Percentiles rank a stretch among this genome's conserved stretches.
These are phyloP conservation scores for Boletus subparvulus DNA, from an alignment of 768 basidiomycete species.

Conservation along the genomic window DNA sequence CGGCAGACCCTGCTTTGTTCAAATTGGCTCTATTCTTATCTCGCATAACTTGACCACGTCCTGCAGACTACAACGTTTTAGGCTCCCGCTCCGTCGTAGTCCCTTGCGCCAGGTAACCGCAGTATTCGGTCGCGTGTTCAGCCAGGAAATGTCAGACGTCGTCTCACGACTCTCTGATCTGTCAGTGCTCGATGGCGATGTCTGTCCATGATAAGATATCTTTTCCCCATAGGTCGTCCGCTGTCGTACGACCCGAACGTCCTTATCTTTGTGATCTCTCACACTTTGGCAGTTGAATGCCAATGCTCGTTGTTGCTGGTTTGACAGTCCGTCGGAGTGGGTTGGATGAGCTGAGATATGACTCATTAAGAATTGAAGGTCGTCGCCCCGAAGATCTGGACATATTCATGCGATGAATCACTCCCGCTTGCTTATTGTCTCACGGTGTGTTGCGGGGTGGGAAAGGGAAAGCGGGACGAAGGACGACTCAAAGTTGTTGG, in stretches of 20 bases:
- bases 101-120: too few species aligned
- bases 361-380: neutral
- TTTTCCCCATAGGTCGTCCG: neutral
- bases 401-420: neutral
- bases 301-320: neutral
- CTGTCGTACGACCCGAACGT: neutral
- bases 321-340: neutral
- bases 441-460: neutral
- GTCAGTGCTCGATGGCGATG: neutral
- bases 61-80: neutral
- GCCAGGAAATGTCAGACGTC: neutral
- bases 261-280: constrained; percentile 7
- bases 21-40: neutral
- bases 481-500: neutral
- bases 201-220: neutral
- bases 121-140: neutral
- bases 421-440: neutral
- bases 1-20: neutral
- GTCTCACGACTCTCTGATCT: neutral
- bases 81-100: neutral
- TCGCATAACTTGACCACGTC: neutral
- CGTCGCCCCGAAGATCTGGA: too few species aligned
- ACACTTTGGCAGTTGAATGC: neutral
- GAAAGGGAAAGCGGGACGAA: neutral
- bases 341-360: neutral